These are phyloP conservation scores for Tolypocladium paradoxum DNA, from an alignment of 2,329 filamentous ascomycete species.

Conservation along the genomic window DNA sequence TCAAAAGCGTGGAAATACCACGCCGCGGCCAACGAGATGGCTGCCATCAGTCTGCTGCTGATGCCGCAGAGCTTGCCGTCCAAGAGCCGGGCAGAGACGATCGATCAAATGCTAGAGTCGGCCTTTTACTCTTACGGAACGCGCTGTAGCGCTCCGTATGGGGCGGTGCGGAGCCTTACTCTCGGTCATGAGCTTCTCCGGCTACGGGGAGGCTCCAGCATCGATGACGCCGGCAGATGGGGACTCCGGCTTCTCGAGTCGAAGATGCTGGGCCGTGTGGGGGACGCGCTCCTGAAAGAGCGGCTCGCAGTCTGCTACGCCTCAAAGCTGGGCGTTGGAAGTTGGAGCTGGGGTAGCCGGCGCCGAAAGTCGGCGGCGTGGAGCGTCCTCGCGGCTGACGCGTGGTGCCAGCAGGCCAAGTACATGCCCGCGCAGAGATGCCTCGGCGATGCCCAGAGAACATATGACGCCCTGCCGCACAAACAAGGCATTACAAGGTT, in stretches of 20 bases:
- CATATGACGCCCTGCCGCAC: slow-evolving; percentile 39
- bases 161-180: slow-evolving; percentile 66
- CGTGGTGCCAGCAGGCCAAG: slow-evolving; percentile 71
- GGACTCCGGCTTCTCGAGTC: slow-evolving; percentile 70
- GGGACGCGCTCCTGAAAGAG: slow-evolving; percentile 76
- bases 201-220: slow-evolving; percentile 64
- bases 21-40: slow-evolving; percentile 92
- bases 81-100: slow-evolving; percentile 67
- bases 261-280: slow-evolving; percentile 61
- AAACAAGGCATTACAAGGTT: slow-evolving; percentile 43
- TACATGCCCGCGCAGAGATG: slow-evolving; percentile 68
- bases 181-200: slow-evolving; percentile 75
- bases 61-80: slow-evolving; percentile 60
- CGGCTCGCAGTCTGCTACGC: slow-evolving; percentile 77
- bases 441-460: slow-evolving; percentile 55
- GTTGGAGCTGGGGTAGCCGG: slow-evolving; percentile 58
- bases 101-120: slow-evolving; percentile 81
- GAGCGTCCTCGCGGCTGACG: slow-evolving; percentile 72
- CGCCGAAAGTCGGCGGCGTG: slow-evolving; percentile 81
- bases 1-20: slow-evolving; percentile 97
- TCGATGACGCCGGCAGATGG: slow-evolving; percentile 84
- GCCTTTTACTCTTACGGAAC: slow-evolving; percentile 89
- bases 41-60: slow-evolving; percentile 71
- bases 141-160: slow-evolving; percentile 68
- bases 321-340: slow-evolving; percentile 57